Base-by-base conservation (phyloP, 176 grass and related monocot genomes). In the Triticum monococcum region DNA sequence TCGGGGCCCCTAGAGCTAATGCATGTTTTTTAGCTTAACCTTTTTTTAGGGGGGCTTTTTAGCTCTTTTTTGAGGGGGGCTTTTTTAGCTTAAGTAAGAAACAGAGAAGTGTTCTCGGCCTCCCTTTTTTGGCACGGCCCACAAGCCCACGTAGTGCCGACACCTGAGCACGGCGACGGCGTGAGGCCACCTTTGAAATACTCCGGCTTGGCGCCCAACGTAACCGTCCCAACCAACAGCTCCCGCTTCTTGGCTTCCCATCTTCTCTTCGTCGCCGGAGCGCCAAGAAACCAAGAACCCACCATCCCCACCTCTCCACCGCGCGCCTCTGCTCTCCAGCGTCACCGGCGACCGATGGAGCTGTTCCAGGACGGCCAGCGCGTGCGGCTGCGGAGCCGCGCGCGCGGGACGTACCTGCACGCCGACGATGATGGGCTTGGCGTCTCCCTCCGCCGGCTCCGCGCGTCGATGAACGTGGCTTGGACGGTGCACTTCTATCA, bases 351-450 rank as follows among this genome's bases (percentile, higher is more conserved):
- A 24, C n/a, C 59, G 59, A 87, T 87, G 85, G 68, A 75, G 9
- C 22, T 0, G 22, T 87, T 87, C 68, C 38, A 45, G 8, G 68
- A 81, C 13, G 18, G 20, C 13, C 56, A 46, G 3, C 40, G 50
- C 68, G 68, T 81, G 78, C 30, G 85, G 24, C 85, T 86, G 20
- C 50, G 67, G 52, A 86, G 75, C 76, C 54, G 36, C 38, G 36
- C 7, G 67, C 36, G 17, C 20, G 85, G 28, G 2, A 52, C 40
- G 30, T 85, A 78, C 62, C 73, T 87, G 40, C 40, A 52, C 85
- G 78, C 68, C 30, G 85, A 81, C 64, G 38, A 71, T 8, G 52
- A 64, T 37, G 73, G 87, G 35, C 5, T 5, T 4, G 24, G 64
- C 18, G 64, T 78, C 12, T 83, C 35, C 33, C 62, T 88, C 12